phyloP scores from a whole-genome alignment of 2,329 filamentous ascomycete species.

The Metarhizium album region DNA sequence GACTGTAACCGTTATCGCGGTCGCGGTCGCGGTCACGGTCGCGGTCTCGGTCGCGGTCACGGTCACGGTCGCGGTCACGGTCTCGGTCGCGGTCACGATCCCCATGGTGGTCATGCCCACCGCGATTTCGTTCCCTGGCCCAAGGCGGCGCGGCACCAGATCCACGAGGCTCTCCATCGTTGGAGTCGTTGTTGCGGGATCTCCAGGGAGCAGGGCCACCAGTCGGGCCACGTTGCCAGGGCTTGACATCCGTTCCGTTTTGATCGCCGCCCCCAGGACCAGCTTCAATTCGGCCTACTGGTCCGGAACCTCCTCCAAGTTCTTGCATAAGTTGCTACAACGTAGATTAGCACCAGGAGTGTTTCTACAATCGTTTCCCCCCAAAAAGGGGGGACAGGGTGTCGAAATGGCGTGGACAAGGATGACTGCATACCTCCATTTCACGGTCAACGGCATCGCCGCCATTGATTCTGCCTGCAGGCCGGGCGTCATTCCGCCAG shows the following conservation, averaged over 20 bases:
- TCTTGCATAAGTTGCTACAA: conserved; percentile 91
- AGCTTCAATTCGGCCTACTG: conserved; percentile 76
- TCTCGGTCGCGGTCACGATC: conserved; percentile 11
- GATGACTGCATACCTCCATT: conserved; percentile 65
- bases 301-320: conserved; percentile 64
- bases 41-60: conserved; percentile 7
- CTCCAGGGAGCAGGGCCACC: conserved; percentile 79
- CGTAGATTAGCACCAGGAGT: conserved; percentile 28
- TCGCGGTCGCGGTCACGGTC: conserved; percentile 1
- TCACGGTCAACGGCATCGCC: conserved; percentile 86
- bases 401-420: background rate
- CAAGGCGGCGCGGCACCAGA: conserved; percentile 46
- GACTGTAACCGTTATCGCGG: conserved; percentile 18
- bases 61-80: conserved; percentile 8
- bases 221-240: conserved; percentile 80
- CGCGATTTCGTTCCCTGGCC: conserved; percentile 47
- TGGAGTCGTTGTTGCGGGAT: conserved; percentile 40
- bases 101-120: conserved; percentile 29
- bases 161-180: conserved; percentile 32
- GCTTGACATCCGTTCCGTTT: conserved; percentile 54
- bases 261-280: conserved; percentile 53
- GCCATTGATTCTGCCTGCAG: conserved; percentile 57
- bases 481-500: conserved; percentile 68
- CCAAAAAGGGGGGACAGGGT: background rate
- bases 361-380: background rate